Conservation (phyloP, 163 green algal genomes). For the Prototheca wickerhamii region DNA sequence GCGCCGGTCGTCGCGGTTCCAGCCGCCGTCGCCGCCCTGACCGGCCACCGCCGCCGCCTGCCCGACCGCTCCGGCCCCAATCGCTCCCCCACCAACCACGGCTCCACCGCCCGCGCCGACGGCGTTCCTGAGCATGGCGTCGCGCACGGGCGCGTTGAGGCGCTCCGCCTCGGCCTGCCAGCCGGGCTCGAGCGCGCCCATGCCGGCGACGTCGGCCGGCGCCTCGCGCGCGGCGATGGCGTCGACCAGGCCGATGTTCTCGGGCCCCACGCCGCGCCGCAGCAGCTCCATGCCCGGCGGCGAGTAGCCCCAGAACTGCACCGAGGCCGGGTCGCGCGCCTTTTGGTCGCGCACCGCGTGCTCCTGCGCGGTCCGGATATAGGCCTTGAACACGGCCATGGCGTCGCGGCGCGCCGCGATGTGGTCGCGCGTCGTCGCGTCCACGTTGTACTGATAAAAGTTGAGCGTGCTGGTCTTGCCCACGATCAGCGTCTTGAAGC, state of each 20-base stretch:
- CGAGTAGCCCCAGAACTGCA: conserved; percentile 19
- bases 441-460: conserved; percentile 26
- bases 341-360: conserved; percentile 11
- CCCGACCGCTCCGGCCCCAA: no score
- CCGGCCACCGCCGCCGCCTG: no score
- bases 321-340: conserved; percentile 4
- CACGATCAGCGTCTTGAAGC: conserved; percentile 23
- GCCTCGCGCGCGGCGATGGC: conserved; percentile 10
- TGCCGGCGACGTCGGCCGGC: conserved; percentile 8
- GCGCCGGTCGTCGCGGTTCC: no score
- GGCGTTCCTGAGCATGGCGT: background rate
- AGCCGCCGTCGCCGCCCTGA: no score
- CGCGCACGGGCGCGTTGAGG: background rate
- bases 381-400: conserved; percentile 31
- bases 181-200: conserved; percentile 9
- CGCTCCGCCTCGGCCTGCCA: background rate
- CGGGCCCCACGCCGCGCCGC: conserved; percentile 21
- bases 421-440: background rate
- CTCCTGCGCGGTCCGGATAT: conserved; percentile 20
- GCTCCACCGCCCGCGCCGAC: background rate
- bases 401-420: conserved; percentile 13
- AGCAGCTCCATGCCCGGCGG: conserved; percentile 21
- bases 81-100: no score
- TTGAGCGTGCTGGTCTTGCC: conserved; percentile 36
- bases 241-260: conserved; percentile 20